Conservation (phyloP, 1,139 yeast genomes). For the Geotrichum siamense region DNA sequence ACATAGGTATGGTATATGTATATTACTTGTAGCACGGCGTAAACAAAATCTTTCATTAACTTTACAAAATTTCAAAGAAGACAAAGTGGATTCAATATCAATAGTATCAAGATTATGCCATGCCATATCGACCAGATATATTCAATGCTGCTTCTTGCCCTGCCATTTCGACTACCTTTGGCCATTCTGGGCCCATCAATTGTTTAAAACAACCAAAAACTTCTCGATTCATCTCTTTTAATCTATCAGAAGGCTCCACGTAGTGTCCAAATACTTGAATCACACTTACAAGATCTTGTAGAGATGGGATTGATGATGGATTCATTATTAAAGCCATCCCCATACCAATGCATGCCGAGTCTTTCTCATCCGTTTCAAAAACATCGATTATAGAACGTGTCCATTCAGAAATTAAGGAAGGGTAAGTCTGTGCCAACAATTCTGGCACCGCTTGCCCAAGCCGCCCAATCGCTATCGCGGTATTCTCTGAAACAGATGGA, state of each 20-base stretch:
- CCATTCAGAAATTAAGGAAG: conserved; percentile 58
- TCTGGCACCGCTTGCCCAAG: conserved; percentile 64
- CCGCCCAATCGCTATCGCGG: conserved; percentile 88
- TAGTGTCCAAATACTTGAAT: conserved; percentile 61
- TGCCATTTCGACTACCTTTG: conserved; percentile 1
- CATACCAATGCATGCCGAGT: conserved; percentile 72
- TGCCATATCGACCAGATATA: background rate
- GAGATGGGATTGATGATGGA: conserved; percentile 57
- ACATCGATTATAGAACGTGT: conserved; percentile 55
- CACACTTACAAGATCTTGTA: conserved; percentile 47
- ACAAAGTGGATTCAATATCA: background rate
- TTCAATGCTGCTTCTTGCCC: background rate
- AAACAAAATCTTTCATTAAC: too few species aligned
- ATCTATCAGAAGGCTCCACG: conserved; percentile 36
- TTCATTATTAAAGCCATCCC: conserved; percentile 53
- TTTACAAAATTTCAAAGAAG: background rate
- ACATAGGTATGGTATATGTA: too few species aligned
- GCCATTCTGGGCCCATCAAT: conserved; percentile 1
- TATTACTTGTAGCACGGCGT: too few species aligned
- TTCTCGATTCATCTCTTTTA: conserved; percentile 30
- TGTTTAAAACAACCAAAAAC: conserved; percentile 22
- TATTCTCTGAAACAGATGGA: conserved; percentile 71
- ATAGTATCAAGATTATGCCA: background rate
- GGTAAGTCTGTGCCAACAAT: conserved; percentile 49
- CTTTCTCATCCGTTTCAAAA: conserved; percentile 75